phyloP scores from a whole-genome alignment of 495 filamentous ascomycete species.

The Lepraria neglecta region DNA sequence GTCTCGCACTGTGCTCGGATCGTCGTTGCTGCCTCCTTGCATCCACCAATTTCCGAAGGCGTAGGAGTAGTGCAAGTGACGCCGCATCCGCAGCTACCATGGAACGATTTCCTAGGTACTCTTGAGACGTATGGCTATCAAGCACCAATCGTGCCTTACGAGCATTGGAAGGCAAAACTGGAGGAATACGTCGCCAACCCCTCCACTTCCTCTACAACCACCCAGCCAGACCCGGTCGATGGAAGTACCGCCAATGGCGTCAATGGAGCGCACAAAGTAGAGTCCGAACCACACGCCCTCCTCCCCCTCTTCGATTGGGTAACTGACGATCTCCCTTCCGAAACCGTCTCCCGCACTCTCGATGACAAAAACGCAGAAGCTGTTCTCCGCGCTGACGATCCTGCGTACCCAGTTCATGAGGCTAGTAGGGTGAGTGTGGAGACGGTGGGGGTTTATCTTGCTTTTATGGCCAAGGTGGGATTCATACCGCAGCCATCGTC shows the following conservation, averaged over 20 bases:
- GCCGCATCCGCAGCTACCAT: conserved; percentile 68
- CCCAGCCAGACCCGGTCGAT: too few relatives aligned
- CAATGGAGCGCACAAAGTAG: conserved; percentile 15
- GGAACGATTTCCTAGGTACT: conserved; percentile 68
- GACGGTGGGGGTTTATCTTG: conserved; percentile 64
- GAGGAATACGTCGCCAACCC: conserved; percentile 57
- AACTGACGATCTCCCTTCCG: conserved; percentile 66
- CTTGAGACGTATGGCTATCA: conserved; percentile 73
- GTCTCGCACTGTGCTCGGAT: conserved; percentile 77
- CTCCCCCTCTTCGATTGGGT: conserved; percentile 84
- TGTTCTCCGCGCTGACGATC: conserved; percentile 58
- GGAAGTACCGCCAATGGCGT: background rate
- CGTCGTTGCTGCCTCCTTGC: conserved; percentile 65
- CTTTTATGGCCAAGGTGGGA: conserved; percentile 63
- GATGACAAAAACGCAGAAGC: conserved; percentile 66
- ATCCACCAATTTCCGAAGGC: conserved; percentile 43
- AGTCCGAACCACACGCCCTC: conserved; percentile 28
- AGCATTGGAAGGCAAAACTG: conserved; percentile 44
- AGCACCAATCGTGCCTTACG: conserved; percentile 49
- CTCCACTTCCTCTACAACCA: conserved; percentile 60
- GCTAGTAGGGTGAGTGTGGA: conserved; percentile 48
- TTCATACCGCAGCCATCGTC: conserved; percentile 57
- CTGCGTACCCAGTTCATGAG: conserved; percentile 30
- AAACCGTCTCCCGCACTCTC: conserved; percentile 73
- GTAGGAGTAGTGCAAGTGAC: conserved; percentile 72